Evolutionary conservation across 768 basidiomycete genomes (phyloP).

Genomic region (Naematelia aurantialba): DNA sequence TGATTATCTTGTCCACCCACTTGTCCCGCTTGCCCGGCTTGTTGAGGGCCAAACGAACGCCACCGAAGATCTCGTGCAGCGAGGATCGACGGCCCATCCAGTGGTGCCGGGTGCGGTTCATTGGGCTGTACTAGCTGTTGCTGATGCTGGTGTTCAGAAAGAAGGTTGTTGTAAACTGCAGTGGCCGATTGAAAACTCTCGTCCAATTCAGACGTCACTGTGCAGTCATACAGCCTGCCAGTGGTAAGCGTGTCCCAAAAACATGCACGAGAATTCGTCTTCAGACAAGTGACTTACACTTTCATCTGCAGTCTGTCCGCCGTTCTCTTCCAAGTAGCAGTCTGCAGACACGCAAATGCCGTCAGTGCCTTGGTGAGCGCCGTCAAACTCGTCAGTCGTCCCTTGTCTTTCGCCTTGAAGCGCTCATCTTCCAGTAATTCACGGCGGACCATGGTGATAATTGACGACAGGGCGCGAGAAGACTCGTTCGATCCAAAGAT

Average conservation of each 20-base stretch:
- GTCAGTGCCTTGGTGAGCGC: conserved; percentile 52
- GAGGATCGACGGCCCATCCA: conserved; percentile 23
- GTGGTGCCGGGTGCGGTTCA: neutral
- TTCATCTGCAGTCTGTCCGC: conserved; percentile 40
- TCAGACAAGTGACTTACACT: conserved; percentile 30
- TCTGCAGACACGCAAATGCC: conserved; percentile 51
- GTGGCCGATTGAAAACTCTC: neutral
- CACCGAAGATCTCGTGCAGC: neutral
- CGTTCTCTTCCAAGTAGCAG: conserved; percentile 48
- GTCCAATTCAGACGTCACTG: conserved; percentile 3
- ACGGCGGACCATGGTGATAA: conserved; percentile 49
- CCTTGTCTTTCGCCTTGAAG: conserved; percentile 25
- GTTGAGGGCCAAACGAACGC: neutral
- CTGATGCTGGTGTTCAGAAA: neutral
- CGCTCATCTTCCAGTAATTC: conserved; percentile 49
- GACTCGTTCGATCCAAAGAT: conserved; percentile 53
- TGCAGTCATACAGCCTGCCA: conserved; percentile 51
- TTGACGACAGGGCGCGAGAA: conserved; percentile 47
- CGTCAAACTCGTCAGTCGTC: conserved; percentile 36
- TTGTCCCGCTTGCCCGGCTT: conserved; percentile 1
- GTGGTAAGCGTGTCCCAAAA: too few species aligned
- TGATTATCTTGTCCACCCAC: neutral
- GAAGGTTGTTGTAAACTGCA: neutral
- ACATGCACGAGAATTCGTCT: neutral
- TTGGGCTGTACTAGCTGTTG: neutral